Conservation (phyloP, 352 stramenopile genomes). For the Globisporangium emineosum region DNA sequence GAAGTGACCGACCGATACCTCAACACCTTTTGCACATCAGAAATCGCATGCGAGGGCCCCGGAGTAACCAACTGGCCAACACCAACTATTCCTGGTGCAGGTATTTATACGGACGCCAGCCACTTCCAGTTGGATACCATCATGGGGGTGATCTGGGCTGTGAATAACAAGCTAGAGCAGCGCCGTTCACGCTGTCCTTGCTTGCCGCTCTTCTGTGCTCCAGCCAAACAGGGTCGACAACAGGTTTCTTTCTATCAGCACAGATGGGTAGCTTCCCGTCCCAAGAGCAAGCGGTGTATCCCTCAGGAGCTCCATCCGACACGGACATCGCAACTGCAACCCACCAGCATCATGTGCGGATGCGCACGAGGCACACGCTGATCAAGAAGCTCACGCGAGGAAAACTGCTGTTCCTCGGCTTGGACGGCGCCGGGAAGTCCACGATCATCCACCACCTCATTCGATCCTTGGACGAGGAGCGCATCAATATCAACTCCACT, state of each 20-base stretch:
- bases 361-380: constrained; percentile 26
- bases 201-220: constrained; percentile 1
- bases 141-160: neutral
- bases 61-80: neutral
- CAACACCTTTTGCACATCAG: neutral
- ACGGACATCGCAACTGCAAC: neutral
- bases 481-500: neutral
- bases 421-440: constrained; percentile 60
- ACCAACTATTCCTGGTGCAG: neutral
- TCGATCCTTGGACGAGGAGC: constrained; percentile 21
- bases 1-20: neutral
- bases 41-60: neutral
- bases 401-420: constrained; percentile 42
- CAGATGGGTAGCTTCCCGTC: constrained; percentile 43
- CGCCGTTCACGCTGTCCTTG: neutral
- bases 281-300: constrained; percentile 24
- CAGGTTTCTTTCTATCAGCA: neutral
- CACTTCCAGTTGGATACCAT: neutral
- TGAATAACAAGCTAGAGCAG: neutral
- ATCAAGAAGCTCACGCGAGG: constrained; percentile 41
- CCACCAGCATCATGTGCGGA: constrained; percentile 8
- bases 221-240: neutral
- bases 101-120: constrained; percentile 3
- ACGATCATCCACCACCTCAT: constrained; percentile 48
- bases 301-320: neutral